Conservation (phyloP, 2,329 filamentous ascomycete genomes). For the Pseudocercospora eumusae region DNA sequence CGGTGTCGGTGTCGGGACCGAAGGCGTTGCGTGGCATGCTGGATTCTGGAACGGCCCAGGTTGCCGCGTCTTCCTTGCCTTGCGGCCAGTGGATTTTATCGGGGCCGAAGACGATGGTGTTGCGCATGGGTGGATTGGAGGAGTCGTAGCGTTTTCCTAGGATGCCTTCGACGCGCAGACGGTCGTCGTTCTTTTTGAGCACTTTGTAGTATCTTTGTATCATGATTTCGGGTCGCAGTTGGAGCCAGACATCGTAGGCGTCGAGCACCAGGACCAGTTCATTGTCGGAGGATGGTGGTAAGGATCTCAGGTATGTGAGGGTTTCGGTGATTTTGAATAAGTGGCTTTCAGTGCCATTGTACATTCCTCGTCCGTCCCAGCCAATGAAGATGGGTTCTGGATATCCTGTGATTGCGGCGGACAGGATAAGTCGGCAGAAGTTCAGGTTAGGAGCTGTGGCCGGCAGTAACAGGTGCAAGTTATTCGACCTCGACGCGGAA, state of each 20-base stretch:
- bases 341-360: conserved; percentile 40
- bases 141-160: conserved; percentile 17
- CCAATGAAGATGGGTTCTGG: conserved; percentile 34
- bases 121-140: conserved; percentile 22
- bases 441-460: conserved; percentile 25
- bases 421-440: conserved; percentile 28
- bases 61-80: conserved; percentile 29
- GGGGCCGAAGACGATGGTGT: conserved; percentile 37
- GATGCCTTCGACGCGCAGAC: conserved; percentile 33
- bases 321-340: conserved; percentile 37
- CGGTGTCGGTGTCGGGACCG: conserved; percentile 42
- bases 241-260: conserved; percentile 65
- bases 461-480: conserved; percentile 27
- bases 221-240: conserved; percentile 64
- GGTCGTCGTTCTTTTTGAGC: conserved; percentile 55
- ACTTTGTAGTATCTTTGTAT: conserved; percentile 63
- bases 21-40: conserved; percentile 27
- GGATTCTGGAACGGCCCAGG: conserved; percentile 36
- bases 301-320: conserved; percentile 31
- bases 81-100: conserved; percentile 39
- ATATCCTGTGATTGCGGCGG: conserved; percentile 32
- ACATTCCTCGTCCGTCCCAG: conserved; percentile 31
- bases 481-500: conserved; percentile 15
- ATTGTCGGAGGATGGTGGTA: conserved; percentile 30
- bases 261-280: conserved; percentile 67